A percentile compares a stretch with the other conserved stretches of the same genome.
Evolutionary conservation across 129 eudicot genomes (phyloP).

Genomic region (Escallonia herrerae): DNA sequence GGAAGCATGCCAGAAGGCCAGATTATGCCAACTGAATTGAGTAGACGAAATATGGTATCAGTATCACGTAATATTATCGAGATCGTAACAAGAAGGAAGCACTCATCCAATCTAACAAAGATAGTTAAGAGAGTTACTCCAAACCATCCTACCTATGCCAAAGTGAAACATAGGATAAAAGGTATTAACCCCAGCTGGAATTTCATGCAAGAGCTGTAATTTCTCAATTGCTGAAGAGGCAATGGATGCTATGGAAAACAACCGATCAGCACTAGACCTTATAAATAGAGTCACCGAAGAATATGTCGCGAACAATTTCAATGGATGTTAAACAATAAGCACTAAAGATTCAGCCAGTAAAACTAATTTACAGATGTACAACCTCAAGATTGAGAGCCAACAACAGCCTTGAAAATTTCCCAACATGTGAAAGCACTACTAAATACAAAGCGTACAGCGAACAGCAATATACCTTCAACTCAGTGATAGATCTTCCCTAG

Average conservation of each 20-base stretch:
- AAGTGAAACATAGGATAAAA: too few relatives aligned
- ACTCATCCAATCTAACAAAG: too few relatives aligned
- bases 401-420: conserved; percentile 3
- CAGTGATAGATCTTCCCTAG: conserved; percentile 21
- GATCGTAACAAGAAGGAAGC: too few relatives aligned
- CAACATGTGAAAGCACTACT: conserved; percentile 9
- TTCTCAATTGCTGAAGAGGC: neutral
- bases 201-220: too few relatives aligned
- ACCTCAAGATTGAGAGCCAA: conserved; percentile 22
- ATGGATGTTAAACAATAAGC: conserved; percentile 25
- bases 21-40: too few relatives aligned
- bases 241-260: conserved; percentile 10
- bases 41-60: too few relatives aligned
- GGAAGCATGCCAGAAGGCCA: too few relatives aligned
- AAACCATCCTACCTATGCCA: too few relatives aligned
- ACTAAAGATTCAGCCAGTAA: conserved; percentile 28
- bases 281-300: neutral
- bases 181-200: too few relatives aligned
- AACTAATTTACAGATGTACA: conserved; percentile 36
- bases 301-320: conserved; percentile 1
- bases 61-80: too few relatives aligned
- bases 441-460: conserved; percentile 11
- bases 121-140: too few relatives aligned
- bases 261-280: conserved; percentile 19
- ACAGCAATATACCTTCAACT: conserved; percentile 39